phyloP scores from a whole-genome alignment of 208 protist genomes.

The Leishmania martiniquensis region DNA sequence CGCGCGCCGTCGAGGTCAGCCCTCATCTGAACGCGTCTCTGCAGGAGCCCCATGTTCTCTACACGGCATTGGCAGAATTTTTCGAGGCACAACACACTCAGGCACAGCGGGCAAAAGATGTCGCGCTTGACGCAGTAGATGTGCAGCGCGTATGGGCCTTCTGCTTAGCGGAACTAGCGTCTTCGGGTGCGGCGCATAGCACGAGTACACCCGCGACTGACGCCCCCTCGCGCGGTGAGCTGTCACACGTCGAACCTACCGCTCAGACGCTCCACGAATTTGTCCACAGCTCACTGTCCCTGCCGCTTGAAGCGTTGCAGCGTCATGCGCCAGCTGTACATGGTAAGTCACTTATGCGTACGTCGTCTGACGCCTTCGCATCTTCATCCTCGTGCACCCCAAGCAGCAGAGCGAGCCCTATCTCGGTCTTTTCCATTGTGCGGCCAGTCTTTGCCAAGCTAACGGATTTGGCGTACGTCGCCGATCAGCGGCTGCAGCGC shows the following conservation, averaged over 20 bases:
- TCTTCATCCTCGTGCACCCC: neutral
- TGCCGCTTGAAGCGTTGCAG: slow-evolving; percentile 34
- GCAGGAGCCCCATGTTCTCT: slow-evolving; percentile 30
- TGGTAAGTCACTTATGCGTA: neutral
- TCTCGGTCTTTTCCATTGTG: slow-evolving; percentile 29
- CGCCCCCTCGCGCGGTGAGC: neutral
- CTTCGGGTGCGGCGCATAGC: neutral
- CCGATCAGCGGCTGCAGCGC: slow-evolving; percentile 45
- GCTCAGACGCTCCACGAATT: slow-evolving; percentile 9
- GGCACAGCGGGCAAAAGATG: slow-evolving; percentile 14
- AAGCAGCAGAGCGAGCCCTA: too few species aligned
- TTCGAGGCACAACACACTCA: slow-evolving; percentile 43
- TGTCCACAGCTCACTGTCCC: slow-evolving; percentile 15
- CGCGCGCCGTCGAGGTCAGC: slow-evolving; percentile 50
- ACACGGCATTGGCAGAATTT: slow-evolving; percentile 44
- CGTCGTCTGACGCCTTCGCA: neutral
- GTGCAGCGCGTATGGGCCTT: slow-evolving; percentile 35
- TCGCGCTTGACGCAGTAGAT: slow-evolving; percentile 23
- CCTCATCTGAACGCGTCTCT: slow-evolving; percentile 21
- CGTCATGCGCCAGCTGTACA: slow-evolving; percentile 1
- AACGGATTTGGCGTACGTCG: slow-evolving; percentile 53
- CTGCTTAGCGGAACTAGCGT: slow-evolving; percentile 8
- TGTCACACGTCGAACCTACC: neutral
- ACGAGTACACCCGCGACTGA: too few species aligned
- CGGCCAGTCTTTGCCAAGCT: slow-evolving; percentile 37